phyloP scores from a whole-genome alignment of 257 asterid genomes.

The Petrea volubilis region DNA sequence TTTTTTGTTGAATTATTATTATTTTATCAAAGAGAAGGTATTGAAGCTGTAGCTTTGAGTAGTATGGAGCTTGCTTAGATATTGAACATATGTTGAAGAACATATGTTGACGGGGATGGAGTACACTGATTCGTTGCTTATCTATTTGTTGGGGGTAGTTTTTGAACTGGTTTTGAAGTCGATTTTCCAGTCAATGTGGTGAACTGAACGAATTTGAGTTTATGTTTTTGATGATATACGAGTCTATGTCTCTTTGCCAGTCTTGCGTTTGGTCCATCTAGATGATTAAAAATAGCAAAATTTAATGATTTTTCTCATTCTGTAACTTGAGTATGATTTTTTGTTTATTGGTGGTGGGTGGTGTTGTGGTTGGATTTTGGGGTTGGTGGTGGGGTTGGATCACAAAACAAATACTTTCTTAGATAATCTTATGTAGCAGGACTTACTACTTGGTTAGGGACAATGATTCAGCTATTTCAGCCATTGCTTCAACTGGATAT shows the following conservation, averaged over 20 bases:
- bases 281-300: not conserved
- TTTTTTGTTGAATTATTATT: too few relatives aligned
- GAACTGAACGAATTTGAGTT: not conserved
- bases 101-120: not conserved
- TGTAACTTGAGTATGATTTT: not conserved
- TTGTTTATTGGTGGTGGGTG: not conserved
- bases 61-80: not conserved
- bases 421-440: not conserved
- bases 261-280: not conserved
- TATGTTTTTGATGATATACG: not conserved
- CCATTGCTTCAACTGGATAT: not conserved
- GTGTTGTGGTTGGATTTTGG: not conserved
- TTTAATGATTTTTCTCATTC: not conserved
- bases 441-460: not conserved
- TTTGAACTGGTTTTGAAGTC: conserved; percentile 13
- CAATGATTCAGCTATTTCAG: not conserved
- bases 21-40: too few relatives aligned
- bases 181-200: not conserved
- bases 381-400: not conserved
- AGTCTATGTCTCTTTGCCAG: not conserved
- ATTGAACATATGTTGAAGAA: not conserved
- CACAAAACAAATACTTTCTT: not conserved
- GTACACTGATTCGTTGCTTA: not conserved
- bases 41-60: not conserved
- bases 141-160: not conserved